Conservation (phyloP, 441 rosid species). For the Pelargonium australe region DNA sequence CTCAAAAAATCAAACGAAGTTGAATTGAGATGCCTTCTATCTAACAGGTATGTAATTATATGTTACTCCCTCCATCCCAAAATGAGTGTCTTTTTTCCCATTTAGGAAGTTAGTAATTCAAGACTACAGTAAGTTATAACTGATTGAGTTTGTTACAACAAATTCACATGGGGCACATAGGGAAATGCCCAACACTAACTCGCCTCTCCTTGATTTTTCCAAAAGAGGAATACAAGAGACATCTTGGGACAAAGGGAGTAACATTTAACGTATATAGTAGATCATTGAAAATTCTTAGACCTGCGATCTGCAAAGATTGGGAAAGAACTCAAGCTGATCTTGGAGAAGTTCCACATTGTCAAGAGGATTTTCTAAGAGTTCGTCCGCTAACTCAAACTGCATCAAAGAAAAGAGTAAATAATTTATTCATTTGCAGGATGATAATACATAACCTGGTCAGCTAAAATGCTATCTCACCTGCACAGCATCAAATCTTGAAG, state of each 20-base stretch:
- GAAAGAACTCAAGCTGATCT: constrained; percentile 98
- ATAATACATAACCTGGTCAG: background rate
- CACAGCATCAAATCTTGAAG: constrained; percentile 85
- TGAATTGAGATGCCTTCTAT: constrained; percentile 5
- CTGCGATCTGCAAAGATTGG: constrained; percentile 97
- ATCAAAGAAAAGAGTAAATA: constrained; percentile 12
- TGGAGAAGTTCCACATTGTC: constrained; percentile 98
- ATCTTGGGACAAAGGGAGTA: constrained; percentile 13
- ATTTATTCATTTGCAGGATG: background rate
- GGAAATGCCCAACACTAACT: background rate
- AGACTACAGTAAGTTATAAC: no score
- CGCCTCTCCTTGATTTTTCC: background rate
- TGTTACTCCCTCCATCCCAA: background rate
- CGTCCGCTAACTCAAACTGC: constrained; percentile 78
- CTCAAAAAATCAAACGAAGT: constrained; percentile 19
- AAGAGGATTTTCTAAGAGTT: constrained; percentile 79
- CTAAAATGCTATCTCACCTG: constrained; percentile 46
- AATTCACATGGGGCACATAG: background rate
- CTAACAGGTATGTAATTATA: constrained; percentile 5
- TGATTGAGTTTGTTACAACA: no score
- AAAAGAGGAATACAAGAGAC: constrained; percentile 2
- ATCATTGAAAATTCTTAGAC: constrained; percentile 30
- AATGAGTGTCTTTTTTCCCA: background rate
- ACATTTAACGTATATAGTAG: constrained; percentile 9
- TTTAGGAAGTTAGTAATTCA: background rate